Base-by-base conservation (phyloP, 1,284 basidiomycete species). In the Schizophyllum amplum region DNA sequence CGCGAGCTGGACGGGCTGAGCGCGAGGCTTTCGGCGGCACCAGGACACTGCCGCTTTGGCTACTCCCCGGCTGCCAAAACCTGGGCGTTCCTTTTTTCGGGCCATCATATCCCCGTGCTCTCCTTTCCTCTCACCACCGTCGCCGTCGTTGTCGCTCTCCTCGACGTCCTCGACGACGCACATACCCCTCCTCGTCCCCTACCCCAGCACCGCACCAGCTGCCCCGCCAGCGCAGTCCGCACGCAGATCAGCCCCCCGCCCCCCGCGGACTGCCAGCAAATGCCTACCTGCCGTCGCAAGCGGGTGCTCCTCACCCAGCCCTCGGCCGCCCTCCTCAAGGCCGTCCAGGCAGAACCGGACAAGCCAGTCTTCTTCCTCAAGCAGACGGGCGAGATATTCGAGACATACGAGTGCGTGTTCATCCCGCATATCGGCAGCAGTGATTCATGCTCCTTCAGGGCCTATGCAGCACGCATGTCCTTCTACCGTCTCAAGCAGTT, bases 401-500 rank as follows among this genome's bases (percentile, higher is more conserved):
- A 92, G 62, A 86, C 86, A 67, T 97, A 96, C 69, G 93, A 96
- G 93, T 95, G 68, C 69, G 90, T 80, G 57, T 59, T 51, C 55
- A 60, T 55, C 57, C 58, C 54, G 53, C 61, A 54, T 58, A 56
- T 62, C 54, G 55, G 58, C 58, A 59, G 46, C 61, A 11, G 47
- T 55, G 42, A 50, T 15, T 51, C 47, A 11, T 20, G 21, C 27
- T 57, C 61, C 63, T 60, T 20, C 69, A 97, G 94, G 67, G 84
- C 91, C 11, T 98, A 96, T 75, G 84, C 90, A 23, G 83, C 90
- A 27, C 86, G 96, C 61, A 89, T 96, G 79, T 89, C 89, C 59
- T 98, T 97, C 77, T 97, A 97, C 75, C 84, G 87, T 61, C 83
- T 92, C 64, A 93, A 92, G 66, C 88, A 94, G 69, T 96, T 97